Percentiles rank a stretch among this genome's conserved stretches.
Evolutionary conservation across 2,329 filamentous ascomycete species (phyloP).

Genomic region (Pseudogymnoascus sp.): DNA sequence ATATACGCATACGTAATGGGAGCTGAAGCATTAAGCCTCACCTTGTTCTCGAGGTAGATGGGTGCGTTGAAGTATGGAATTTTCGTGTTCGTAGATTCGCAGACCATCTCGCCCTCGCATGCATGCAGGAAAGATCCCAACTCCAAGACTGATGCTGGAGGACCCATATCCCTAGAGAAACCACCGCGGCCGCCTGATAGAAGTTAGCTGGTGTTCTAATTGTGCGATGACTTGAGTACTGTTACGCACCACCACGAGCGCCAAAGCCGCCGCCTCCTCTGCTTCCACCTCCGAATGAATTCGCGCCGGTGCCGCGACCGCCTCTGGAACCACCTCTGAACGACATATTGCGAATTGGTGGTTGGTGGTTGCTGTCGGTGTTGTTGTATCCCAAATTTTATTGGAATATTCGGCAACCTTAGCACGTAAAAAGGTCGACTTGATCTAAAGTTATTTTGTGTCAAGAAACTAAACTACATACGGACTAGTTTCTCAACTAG

Average conservation of each 20-base stretch:
- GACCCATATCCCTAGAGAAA: slow-evolving; percentile 52
- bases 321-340: slow-evolving; percentile 49
- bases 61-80: slow-evolving; percentile 98
- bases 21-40: slow-evolving; percentile 24
- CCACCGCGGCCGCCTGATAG: slow-evolving; percentile 48
- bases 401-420: slow-evolving; percentile 10
- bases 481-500: slow-evolving; percentile 7
- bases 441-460: slow-evolving; percentile 11
- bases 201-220: slow-evolving; percentile 11
- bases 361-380: slow-evolving; percentile 10
- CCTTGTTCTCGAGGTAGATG: slow-evolving; percentile 98
- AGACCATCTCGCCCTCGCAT: slow-evolving; percentile 96
- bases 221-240: slow-evolving; percentile 26
- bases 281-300: slow-evolving; percentile 43
- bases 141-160: slow-evolving; percentile 59
- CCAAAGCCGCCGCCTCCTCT: slow-evolving; percentile 39
- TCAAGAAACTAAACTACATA: background rate
- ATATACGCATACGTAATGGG: background rate
- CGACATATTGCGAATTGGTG: slow-evolving; percentile 34
- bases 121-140: slow-evolving; percentile 93
- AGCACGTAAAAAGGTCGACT: slow-evolving; percentile 6
- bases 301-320: slow-evolving; percentile 40
- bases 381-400: slow-evolving; percentile 6
- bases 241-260: slow-evolving; percentile 41
- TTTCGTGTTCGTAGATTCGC: slow-evolving; percentile 89